Evolutionary conservation across 164 flowering plant genomes (phyloP), one percentile per base, ranked within the genome.

Genomic region (Piper longum): DNA sequence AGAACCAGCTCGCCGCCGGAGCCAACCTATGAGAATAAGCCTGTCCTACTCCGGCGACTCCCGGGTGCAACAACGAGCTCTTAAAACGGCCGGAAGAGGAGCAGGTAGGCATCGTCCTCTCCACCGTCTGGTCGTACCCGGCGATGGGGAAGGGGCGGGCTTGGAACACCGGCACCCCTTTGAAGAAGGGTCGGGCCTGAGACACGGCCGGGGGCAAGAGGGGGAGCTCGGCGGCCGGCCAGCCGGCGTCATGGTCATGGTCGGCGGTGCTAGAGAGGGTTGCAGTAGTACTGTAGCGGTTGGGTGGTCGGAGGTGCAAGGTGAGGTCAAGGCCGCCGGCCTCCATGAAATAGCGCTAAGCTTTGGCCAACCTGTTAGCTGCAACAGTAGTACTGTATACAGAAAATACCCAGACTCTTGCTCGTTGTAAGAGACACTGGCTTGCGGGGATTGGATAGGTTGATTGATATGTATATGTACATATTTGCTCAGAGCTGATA

Each of bases 131-230:
- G 11, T 74, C 75, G 56, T 67, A 5, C 7, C 75, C 74, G 62
- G 73, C 55, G 73, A 83, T 77, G 16, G 85, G 85, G 43, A 83
- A 80, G 4, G 83, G 56, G 41, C 83, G 76, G 68, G 69, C 81
- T 57, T 79, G 82, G 66, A 81, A 85, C 8, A 85, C 74, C 9
- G 89, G 89, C 66, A 85, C 81, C 62, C 89, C 89, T 61, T 77
- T 85, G 26, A 85, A 81, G 2, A 86, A 85, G 59, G 73, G 64
- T n/a, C 72, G 45, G 4, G 72, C 36, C 36, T 26, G 36, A 2
- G 36, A 26, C 36, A 26, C 2, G 36, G 36, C 36, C 36, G 36
- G 36, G 36, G 36, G 36, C n/a, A 26, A 26, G 36, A 26, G 36
- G 36, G 36, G 36, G 36, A 26, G 36, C 36, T 26, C 36, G 36